Evolutionary conservation across 352 stramenopile species (phyloP), one percentile per base, ranked within the genome.

Genomic region (Phytophthora litchii): DNA sequence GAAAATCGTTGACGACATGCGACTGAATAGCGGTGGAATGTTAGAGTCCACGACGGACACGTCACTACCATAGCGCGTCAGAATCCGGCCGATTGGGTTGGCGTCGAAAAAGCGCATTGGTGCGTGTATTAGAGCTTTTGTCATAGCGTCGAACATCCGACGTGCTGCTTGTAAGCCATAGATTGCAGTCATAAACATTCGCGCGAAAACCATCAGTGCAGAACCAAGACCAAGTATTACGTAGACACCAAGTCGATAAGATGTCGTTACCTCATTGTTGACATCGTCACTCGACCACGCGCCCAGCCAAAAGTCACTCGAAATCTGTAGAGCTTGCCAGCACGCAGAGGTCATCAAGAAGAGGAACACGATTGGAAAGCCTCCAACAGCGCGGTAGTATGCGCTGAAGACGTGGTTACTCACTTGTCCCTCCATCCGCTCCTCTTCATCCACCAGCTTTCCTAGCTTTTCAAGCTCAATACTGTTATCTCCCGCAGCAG

Each of bases 61-160:
- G 61, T 98, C 93, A 5, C 84, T 84, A 3, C 76, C 76, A 72
- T 97, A 98, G 4, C 94, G 76, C 21, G 95, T 97, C 2, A 98
- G 37, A 48, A 98, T 96, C 7, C 89, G 76, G 1, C 90, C 91
- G 2, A 93, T 75, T 4, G 92, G 93, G 45, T 96, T 97, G 1
- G 86, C 89, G 65, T 98, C 92, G 71, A 98, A 98, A 64, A 98
- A 98, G 6, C 80, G 59, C 56, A 97, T 86, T 3, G 93, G 91
- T 14, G 94, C 94, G 29, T 83, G 62, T 20, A 98, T 74, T 8
- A 98, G 79, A 38, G 84, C 86, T 9, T 79, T 64, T 13, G 91
- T 96, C 57, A 98, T 80, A n/a, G 84, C 56, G 36, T 98, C 70
- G 55, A 98, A 96, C 29, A 98, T 71, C 32, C 72, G 72, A 25